These are phyloP conservation scores for Malbranchea cinnamomea DNA, from an alignment of 2,329 filamentous ascomycete species.

Conservation along the genomic window DNA sequence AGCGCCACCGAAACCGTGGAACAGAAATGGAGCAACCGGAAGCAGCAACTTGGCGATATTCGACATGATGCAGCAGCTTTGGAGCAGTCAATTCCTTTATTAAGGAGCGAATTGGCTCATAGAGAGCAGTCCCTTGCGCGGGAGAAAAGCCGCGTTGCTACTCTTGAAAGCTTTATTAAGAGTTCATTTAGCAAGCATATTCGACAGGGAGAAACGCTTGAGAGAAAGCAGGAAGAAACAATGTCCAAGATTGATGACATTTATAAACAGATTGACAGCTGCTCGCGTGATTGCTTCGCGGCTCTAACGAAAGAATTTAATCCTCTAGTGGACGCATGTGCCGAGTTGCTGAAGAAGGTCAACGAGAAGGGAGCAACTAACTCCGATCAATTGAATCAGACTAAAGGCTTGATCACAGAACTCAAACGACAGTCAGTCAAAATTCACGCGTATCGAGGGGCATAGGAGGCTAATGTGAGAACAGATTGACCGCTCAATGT, in stretches of 20 bases:
- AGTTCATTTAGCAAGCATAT: slow-evolving; percentile 6
- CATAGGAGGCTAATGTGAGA: too few relatives aligned
- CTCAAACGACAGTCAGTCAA: too few relatives aligned
- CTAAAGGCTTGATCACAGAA: slow-evolving; percentile 8
- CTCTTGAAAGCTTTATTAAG: slow-evolving; percentile 21
- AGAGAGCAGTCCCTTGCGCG: slow-evolving; percentile 13
- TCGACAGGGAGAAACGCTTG: slow-evolving; percentile 4
- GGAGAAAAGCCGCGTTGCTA: slow-evolving; percentile 17
- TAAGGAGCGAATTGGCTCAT: slow-evolving; percentile 11
- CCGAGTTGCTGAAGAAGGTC: slow-evolving; percentile 5
- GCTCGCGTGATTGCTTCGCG: slow-evolving; percentile 1
- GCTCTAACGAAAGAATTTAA: slow-evolving; percentile 6
- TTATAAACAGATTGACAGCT: slow-evolving; percentile 3
- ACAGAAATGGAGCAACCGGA: slow-evolving; percentile 10
- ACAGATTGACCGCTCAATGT: too few relatives aligned
- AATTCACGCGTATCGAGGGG: too few relatives aligned
- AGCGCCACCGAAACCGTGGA: slow-evolving; percentile 11
- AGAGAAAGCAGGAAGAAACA: slow-evolving; percentile 5
- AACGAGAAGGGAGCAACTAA: slow-evolving; percentile 2
- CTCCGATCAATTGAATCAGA: slow-evolving; percentile 1
- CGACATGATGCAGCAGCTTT: slow-evolving; percentile 12
- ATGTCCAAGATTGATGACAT: slow-evolving; percentile 3
- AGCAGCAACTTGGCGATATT: slow-evolving; percentile 11
- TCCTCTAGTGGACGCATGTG: slow-evolving; percentile 4
- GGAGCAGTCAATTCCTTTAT: slow-evolving; percentile 14